These are phyloP conservation scores for Mycosarcoma mackinlayi DNA, from an alignment of 1,284 basidiomycete species.

Conservation along the genomic window DNA sequence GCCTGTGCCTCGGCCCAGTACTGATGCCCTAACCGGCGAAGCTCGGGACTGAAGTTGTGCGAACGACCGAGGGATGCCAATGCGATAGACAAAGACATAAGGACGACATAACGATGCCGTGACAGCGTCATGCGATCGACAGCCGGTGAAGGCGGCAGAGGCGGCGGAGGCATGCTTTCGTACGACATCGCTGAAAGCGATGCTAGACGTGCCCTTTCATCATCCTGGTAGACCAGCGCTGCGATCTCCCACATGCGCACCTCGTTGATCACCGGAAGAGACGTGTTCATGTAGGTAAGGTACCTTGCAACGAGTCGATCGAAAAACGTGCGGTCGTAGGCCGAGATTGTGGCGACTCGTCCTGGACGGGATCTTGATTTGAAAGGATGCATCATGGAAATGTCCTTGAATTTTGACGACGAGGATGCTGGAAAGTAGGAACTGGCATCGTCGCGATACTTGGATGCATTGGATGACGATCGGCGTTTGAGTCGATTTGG, in stretches of 20 bases:
- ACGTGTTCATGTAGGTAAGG: constrained; percentile 47
- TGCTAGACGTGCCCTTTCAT: constrained; percentile 18
- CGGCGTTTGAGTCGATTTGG: constrained; percentile 31
- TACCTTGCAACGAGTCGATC: constrained; percentile 42
- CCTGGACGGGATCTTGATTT: constrained; percentile 29
- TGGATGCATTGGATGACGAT: constrained; percentile 44
- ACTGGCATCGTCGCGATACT: constrained; percentile 20
- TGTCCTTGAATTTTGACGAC: constrained; percentile 13
- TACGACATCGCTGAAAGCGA: constrained; percentile 11
- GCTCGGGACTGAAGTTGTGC: constrained; percentile 50
- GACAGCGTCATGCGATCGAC: constrained; percentile 26
- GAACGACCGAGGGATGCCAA: constrained; percentile 40
- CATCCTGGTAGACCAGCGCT: constrained; percentile 29
- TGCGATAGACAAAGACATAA: constrained; percentile 42
- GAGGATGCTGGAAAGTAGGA: constrained; percentile 13
- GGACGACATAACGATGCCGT: constrained; percentile 28
- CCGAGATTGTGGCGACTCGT: constrained; percentile 25
- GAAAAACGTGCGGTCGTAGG: constrained; percentile 38
- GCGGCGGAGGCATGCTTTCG: constrained; percentile 38
- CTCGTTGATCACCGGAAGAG: constrained; percentile 40
- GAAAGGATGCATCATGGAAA: constrained; percentile 3
- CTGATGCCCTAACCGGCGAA: constrained; percentile 37
- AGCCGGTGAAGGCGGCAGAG: constrained; percentile 13
- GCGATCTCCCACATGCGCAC: constrained; percentile 34
- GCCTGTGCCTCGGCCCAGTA: constrained; percentile 43